phyloP scores from a whole-genome alignment of 352 stramenopile genomes.

The Phytophthora pini region DNA sequence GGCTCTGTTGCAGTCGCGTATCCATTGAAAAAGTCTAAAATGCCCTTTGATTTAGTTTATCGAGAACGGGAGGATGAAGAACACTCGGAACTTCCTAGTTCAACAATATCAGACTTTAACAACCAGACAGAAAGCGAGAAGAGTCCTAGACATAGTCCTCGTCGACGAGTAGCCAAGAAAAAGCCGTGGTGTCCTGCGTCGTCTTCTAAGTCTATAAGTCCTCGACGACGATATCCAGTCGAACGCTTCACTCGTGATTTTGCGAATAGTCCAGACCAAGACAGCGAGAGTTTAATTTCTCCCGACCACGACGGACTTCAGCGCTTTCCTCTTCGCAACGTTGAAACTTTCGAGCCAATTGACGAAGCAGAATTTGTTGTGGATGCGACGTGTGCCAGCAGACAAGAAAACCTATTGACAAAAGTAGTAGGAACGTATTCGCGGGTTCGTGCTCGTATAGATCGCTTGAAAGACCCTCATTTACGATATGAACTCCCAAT shows the following conservation, averaged over 20 bases:
- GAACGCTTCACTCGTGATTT: constrained; percentile 14
- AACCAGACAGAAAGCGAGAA: constrained; percentile 18
- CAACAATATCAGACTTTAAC: background rate
- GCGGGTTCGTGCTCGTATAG: constrained; percentile 37
- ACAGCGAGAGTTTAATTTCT: background rate
- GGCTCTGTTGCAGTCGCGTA: constrained; percentile 37
- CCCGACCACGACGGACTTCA: constrained; percentile 34
- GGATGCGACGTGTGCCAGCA: constrained; percentile 35
- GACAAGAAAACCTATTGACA: constrained; percentile 39
- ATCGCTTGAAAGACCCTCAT: constrained; percentile 47
- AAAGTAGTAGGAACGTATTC: constrained; percentile 37
- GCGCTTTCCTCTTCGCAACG: constrained; percentile 31
- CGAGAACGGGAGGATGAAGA: constrained; percentile 16
- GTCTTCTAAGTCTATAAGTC: constrained; percentile 14
- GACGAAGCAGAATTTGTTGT: constrained; percentile 18
- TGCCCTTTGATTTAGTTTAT: constrained; percentile 24
- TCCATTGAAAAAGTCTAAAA: constrained; percentile 25
- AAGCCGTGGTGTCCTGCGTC: constrained; percentile 57
- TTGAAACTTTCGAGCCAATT: constrained; percentile 21
- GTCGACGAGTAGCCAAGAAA: constrained; percentile 18
- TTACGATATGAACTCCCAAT: constrained; percentile 60
- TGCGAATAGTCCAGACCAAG: constrained; percentile 4
- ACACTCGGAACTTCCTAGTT: background rate
- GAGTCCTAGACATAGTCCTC: background rate
- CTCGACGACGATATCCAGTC: constrained; percentile 19